Evolutionary conservation across 202 grass and related monocot genomes (phyloP).

Genomic region (Elaeis oleifera): DNA sequence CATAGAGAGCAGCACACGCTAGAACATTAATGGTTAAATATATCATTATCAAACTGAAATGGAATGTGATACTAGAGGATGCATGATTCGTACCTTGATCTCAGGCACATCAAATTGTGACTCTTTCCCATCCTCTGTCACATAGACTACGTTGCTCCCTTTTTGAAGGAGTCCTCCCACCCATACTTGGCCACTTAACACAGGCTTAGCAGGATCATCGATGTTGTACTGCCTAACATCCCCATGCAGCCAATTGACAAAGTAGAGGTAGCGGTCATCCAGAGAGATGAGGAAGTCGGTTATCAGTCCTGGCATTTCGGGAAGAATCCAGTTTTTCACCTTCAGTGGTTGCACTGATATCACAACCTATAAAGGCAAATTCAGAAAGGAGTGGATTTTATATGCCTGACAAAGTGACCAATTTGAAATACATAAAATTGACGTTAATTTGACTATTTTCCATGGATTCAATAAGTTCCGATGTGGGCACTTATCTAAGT

Average conservation of each 20-base stretch:
- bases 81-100: conserved; percentile 45
- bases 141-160: conserved; percentile 56
- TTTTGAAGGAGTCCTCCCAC: conserved; percentile 89
- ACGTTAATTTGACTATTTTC: too few relatives aligned
- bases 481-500: too few relatives aligned
- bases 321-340: conserved; percentile 81
- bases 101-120: conserved; percentile 62
- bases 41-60: neutral
- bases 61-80: conserved; percentile 2
- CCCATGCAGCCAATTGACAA: conserved; percentile 95
- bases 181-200: conserved; percentile 81
- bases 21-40: neutral
- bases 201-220: conserved; percentile 68
- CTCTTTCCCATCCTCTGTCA: conserved; percentile 58
- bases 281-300: conserved; percentile 89
- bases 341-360: conserved; percentile 69
- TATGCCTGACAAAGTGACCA: too few relatives aligned
- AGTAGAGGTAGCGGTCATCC: conserved; percentile 78
- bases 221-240: conserved; percentile 97
- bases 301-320: conserved; percentile 94
- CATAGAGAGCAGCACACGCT: too few relatives aligned
- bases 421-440: too few relatives aligned
- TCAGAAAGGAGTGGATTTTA: neutral
- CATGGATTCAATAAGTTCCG: too few relatives aligned
- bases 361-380: conserved; percentile 32